A percentile compares a stretch with the other conserved stretches of the same genome.
Conservation (phyloP, 1,284 basidiomycete species). For the Fomitopsis schrenkii region DNA sequence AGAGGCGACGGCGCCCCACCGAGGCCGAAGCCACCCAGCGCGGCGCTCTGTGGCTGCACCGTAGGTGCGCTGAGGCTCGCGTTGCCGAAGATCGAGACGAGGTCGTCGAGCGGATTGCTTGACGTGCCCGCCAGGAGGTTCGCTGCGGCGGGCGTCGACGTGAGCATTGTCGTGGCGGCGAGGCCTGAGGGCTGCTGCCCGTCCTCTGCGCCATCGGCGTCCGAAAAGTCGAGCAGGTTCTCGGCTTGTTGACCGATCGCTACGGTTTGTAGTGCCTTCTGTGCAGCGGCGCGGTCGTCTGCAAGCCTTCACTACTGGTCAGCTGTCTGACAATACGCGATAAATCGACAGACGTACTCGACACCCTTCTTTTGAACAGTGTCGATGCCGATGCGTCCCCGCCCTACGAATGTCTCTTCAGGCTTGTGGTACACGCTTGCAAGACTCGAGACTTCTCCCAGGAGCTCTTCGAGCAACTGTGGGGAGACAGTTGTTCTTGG, state of each 20-base stretch:
- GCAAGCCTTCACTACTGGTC: constrained; percentile 31
- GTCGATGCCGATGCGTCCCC: constrained; percentile 82
- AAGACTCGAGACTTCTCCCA: constrained; percentile 83
- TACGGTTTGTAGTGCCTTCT: constrained; percentile 87
- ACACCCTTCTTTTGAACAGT: constrained; percentile 66
- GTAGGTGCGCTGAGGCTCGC: constrained; percentile 28
- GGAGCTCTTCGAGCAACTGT: constrained; percentile 88
- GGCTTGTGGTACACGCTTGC: constrained; percentile 98
- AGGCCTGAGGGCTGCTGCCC: constrained; percentile 57
- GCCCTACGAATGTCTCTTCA: constrained; percentile 85
- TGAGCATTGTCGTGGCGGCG: constrained; percentile 69
- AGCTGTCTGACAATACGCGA: constrained; percentile 1
- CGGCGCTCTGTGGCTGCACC: constrained; percentile 13
- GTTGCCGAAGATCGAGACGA: constrained; percentile 83
- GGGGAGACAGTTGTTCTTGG: constrained; percentile 88
- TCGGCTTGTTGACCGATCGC: constrained; percentile 89
- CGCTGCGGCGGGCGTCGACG: constrained; percentile 67
- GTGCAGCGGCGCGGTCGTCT: constrained; percentile 66
- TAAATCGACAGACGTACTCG: constrained; percentile 42
- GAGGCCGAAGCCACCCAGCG: constrained; percentile 24
- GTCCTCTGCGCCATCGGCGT: constrained; percentile 55
- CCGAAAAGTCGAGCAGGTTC: constrained; percentile 93
- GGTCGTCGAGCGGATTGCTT: constrained; percentile 85
- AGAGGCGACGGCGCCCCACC: constrained; percentile 14
- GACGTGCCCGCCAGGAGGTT: constrained; percentile 69